A percentile compares a stretch with the other conserved stretches of the same genome.
Conservation (phyloP, 768 basidiomycete genomes). For the Boletus pseudo-olivaceus region DNA sequence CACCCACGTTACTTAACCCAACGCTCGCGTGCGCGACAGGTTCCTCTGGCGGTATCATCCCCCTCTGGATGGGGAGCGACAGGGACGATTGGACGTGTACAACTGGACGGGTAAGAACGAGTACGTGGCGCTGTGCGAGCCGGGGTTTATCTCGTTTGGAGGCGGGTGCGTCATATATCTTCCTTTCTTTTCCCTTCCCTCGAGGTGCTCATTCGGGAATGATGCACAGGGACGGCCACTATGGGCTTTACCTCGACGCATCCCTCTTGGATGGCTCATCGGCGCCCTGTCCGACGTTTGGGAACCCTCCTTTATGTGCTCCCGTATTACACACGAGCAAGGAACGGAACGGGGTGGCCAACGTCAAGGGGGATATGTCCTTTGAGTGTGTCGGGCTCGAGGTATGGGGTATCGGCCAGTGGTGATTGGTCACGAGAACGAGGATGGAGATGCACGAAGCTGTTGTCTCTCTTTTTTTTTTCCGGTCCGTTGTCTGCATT, state of each 20-base stretch:
- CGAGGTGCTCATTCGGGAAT: neutral
- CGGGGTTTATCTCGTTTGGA: constrained; percentile 79
- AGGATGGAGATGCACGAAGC: no score
- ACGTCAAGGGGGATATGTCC: constrained; percentile 41
- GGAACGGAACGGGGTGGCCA: constrained; percentile 21
- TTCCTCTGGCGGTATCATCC: constrained; percentile 72
- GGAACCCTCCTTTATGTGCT: constrained; percentile 77
- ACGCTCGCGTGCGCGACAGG: constrained; percentile 34
- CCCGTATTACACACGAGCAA: neutral
- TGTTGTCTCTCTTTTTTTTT: no score
- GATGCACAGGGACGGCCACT: constrained; percentile 66
- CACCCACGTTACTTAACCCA: neutral
- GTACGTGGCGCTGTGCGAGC: constrained; percentile 85
- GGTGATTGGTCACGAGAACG: neutral
- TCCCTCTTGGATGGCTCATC: constrained; percentile 81
- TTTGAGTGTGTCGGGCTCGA: constrained; percentile 94
- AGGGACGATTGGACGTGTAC: constrained; percentile 54
- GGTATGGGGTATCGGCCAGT: constrained; percentile 70
- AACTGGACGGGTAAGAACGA: constrained; percentile 87
- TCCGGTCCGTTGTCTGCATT: no score
- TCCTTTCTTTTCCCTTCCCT: neutral
- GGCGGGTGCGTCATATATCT: constrained; percentile 65
- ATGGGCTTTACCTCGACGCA: constrained; percentile 85
- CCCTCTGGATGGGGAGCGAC: constrained; percentile 3
- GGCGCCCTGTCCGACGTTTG: constrained; percentile 81